Evolutionary conservation across 306 rosid species (phyloP).

Genomic region (Alnus glutinosa): DNA sequence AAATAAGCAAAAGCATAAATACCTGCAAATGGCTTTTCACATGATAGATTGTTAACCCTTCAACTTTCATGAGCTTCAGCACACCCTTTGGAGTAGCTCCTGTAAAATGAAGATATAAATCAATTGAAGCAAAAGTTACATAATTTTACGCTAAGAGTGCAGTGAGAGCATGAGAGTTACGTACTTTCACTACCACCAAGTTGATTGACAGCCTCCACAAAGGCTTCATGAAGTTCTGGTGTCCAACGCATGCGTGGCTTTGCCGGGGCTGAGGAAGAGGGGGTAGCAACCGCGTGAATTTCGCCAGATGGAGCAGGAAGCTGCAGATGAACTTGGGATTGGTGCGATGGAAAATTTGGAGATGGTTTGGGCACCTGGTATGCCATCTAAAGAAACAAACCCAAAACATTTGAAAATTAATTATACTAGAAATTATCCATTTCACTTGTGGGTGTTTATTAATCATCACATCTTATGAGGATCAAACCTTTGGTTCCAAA

Average conservation of each 20-base stretch:
- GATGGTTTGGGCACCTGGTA: constrained; percentile 59
- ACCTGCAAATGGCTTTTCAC: constrained; percentile 99
- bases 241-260: constrained; percentile 99
- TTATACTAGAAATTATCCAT: constrained; percentile 33
- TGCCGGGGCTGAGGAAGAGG: constrained; percentile 53
- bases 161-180: constrained; percentile 33
- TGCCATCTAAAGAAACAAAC: constrained; percentile 61
- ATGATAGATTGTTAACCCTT: constrained; percentile 92
- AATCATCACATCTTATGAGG: constrained; percentile 25
- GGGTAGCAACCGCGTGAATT: constrained; percentile 42
- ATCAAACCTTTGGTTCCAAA: constrained; percentile 81
- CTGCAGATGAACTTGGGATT: constrained; percentile 62
- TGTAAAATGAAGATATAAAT: constrained; percentile 33
- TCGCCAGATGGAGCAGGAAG: constrained; percentile 60
- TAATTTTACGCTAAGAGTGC: constrained; percentile 22
- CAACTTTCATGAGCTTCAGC: constrained; percentile 94
- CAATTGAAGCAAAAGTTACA: constrained; percentile 32
- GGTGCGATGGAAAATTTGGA: constrained; percentile 46
- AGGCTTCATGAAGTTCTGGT: constrained; percentile 97
- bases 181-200: constrained; percentile 99
- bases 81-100: constrained; percentile 99
- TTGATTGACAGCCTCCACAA: constrained; percentile 94
- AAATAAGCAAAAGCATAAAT: constrained; percentile 22
- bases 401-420: constrained; percentile 16
- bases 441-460: constrained; percentile 28